A percentile compares a stretch with the other conserved stretches of the same genome.
Conservation (phyloP, 495 filamentous ascomycete species). For the Immersiella caudata region DNA sequence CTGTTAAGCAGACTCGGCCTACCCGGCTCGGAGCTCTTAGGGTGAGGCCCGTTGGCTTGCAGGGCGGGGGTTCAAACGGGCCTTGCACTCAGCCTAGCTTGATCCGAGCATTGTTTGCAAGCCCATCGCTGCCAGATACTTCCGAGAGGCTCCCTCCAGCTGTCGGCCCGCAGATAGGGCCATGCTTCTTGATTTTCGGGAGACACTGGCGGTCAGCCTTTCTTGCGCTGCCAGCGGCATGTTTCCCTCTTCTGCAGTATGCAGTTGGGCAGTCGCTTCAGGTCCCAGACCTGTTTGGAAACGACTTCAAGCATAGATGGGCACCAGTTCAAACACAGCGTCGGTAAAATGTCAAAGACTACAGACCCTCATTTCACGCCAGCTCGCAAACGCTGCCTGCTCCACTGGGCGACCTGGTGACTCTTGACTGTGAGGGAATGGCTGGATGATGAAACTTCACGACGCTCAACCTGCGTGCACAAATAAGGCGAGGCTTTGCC, state of each 20-base stretch:
- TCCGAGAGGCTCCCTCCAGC: not conserved
- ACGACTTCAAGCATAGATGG: not conserved
- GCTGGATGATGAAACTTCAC: not conserved
- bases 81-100: not conserved
- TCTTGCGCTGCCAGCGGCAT: not conserved
- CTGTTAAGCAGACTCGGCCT: not conserved
- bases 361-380: not conserved
- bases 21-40: not conserved
- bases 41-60: not conserved
- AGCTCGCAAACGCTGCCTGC: not conserved
- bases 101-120: not conserved
- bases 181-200: not conserved
- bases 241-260: not conserved
- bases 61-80: not conserved
- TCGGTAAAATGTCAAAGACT: not conserved
- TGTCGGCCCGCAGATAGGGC: slow-evolving; percentile 4
- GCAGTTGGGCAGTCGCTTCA: not conserved
- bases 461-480: not conserved
- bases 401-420: not conserved
- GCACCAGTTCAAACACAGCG: not conserved
- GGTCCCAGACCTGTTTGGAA: not conserved
- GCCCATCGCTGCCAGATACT: not conserved
- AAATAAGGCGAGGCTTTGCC: not conserved
- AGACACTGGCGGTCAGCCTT: not conserved
- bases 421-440: too few species aligned